Evolutionary conservation across 169 alveolate genomes (phyloP).

Genomic region (Toxoplasma gondii): DNA sequence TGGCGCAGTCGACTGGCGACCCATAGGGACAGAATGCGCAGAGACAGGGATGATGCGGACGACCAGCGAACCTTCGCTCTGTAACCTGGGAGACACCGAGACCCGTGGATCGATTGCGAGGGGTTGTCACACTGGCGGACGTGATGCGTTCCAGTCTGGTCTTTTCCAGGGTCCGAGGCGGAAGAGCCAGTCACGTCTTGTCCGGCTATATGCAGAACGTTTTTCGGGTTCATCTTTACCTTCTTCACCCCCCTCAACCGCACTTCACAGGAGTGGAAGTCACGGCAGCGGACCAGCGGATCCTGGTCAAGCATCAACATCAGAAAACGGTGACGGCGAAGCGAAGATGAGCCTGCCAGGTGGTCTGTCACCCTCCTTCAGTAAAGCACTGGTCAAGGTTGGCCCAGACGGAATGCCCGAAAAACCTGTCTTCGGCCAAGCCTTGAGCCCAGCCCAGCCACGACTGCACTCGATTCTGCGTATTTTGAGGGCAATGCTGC

Average conservation of each 20-base stretch:
- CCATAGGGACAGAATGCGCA: background rate
- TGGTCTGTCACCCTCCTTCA: background rate
- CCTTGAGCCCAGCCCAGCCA: background rate
- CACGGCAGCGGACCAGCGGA: background rate
- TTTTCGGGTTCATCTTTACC: background rate
- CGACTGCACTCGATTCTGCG: background rate
- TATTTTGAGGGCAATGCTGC: conserved; percentile 3
- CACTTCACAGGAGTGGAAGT: background rate
- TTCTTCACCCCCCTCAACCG: background rate
- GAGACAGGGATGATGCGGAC: background rate
- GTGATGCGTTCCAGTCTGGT: background rate
- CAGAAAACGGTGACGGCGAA: background rate
- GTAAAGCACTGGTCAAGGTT: conserved; percentile 1
- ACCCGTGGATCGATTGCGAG: background rate
- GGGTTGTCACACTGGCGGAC: background rate
- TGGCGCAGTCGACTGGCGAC: background rate
- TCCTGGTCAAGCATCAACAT: no score
- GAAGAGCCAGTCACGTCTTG: conserved; percentile 6
- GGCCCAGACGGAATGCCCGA: conserved; percentile 17
- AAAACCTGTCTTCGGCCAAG: background rate
- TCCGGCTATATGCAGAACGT: background rate
- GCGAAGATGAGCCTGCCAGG: background rate
- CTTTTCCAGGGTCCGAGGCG: background rate
- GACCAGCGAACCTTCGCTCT: background rate
- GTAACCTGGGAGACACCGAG: background rate